Base-by-base conservation (phyloP, 495 filamentous ascomycete genomes). In the Cladorrhinum samala region DNA sequence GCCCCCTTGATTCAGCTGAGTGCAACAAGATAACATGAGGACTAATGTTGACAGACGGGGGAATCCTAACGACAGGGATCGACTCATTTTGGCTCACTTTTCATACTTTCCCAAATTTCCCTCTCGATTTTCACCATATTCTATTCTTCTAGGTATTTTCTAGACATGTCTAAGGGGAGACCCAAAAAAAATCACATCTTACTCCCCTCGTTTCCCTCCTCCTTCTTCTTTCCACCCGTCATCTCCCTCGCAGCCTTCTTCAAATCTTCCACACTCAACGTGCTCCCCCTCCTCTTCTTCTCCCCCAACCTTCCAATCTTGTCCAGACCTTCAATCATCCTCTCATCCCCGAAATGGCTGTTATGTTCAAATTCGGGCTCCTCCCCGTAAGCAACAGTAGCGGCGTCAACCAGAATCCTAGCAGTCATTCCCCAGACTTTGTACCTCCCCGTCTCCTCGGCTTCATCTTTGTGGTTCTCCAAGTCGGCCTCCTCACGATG, bases 401-500 rank as follows among this genome's bases (percentile, higher is more conserved):
- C 90, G 2, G 85, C 84, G 67, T 96, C 91, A 2, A 95, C 86
- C 37, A 95, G 60, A 24, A 95, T 92, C 37, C 89, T 73, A 7
- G 88, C 91, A 43, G 91, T 96, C 88, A 95, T 91, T 17, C 91
- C 91, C 75, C 88, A 95, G 6, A 96, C 88, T 18, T 86, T 80
- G 65, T 90, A 91, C 16, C 83, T 74, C 43, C 72, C 73, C 8
- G 78, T 54, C 16, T 72, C 64, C 18, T 74, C 68, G 61, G 77
- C 71, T 25, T 70, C 71, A 19, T 52, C 43, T 14, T 49, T 45
- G 11, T 56, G 52, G 14, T 53, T 46, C 18, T 48, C 62, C 1
- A 46, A 50, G 16, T 68, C 48, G n/a, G n/a, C n/a, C n/a, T n/a
- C n/a, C n/a, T n/a, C n/a, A n/a, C n/a, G n/a, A n/a, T n/a, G n/a